Base-by-base conservation (phyloP, 495 filamentous ascomycete genomes). In the Hypomontagnella submonticulosa region DNA sequence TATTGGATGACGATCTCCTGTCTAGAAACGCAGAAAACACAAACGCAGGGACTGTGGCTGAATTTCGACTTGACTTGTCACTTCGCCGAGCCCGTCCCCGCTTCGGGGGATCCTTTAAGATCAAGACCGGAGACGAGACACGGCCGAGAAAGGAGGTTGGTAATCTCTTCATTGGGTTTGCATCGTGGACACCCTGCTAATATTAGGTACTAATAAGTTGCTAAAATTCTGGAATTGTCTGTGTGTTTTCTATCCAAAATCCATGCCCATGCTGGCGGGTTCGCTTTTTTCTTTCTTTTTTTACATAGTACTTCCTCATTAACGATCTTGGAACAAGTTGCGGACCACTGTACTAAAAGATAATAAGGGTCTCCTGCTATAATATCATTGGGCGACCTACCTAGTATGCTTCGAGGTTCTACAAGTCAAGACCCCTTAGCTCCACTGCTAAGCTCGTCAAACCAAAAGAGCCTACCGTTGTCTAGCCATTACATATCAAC, bases 141-240 rank as follows among this genome's bases (percentile, higher is more conserved):
- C 56, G 50, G 55, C 60, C 66, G 60, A 63, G 42, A 69, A 69
- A 64, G 55, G 66, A 69, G 60, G 66, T 64, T 69, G 66, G 60
- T 46, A 49, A 52, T 57, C 55, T 53, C 43, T 57, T 33, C 27
- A 53, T 63, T 55, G 37, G 66, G 66, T 64, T 56, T 27, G 38
- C 46, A 52, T 59, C 54, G 49, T 68, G 38, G 37, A 12, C 36
- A 59, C 65, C 65, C 42, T 64, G 55, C 40, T 60, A 43, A 69
- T 64, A 69, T 60, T 64, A 13, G 60, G 60, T 64, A 69, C 37
- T 54, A 64, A 56, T 64, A 64, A 63, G 33, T 30, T 33, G n/a
- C 15, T 48, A 42, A 38, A 44, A 49, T 58, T 63, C 54, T 58
- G 48, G 48, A 58, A 63, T 58, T 7, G 59, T 56, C 53, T 51